These are phyloP conservation scores for Boletus sp. DNA, from an alignment of 1,284 basidiomycete species.

Conservation along the genomic window DNA sequence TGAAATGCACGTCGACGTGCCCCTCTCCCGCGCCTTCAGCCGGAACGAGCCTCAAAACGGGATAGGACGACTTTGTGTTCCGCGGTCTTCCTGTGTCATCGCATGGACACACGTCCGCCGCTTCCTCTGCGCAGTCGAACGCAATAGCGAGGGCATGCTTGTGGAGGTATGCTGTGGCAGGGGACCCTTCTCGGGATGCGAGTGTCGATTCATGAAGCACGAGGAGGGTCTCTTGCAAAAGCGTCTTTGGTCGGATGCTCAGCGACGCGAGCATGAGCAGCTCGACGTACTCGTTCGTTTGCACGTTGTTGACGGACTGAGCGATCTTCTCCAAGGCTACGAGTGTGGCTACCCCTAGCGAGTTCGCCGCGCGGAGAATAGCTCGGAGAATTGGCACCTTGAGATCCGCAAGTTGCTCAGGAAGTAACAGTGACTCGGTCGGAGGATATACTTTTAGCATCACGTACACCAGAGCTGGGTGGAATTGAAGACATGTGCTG, in stretches of 20 bases:
- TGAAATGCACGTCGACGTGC: conserved; percentile 46
- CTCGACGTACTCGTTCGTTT: conserved; percentile 44
- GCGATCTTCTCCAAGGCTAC: conserved; percentile 55
- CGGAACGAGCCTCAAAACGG: conserved; percentile 35
- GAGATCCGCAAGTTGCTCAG: conserved; percentile 33
- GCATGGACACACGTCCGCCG: conserved; percentile 60
- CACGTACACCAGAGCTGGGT: conserved; percentile 51
- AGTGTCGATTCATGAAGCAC: conserved; percentile 51
- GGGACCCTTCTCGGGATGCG: conserved; percentile 17
- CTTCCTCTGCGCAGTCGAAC: conserved; percentile 62
- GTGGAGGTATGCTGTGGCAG: conserved; percentile 42
- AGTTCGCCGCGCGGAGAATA: conserved; percentile 51
- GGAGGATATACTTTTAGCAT: conserved; percentile 48
- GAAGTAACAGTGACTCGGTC: conserved; percentile 31
- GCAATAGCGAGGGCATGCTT: conserved; percentile 52
- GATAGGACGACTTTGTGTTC: conserved; percentile 37
- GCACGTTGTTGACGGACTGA: conserved; percentile 38
- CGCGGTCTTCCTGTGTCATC: conserved; percentile 51
- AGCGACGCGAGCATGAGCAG: conserved; percentile 48
- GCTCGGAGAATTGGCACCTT: conserved; percentile 39
- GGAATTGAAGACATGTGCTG: conserved; percentile 42
- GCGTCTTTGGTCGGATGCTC: conserved; percentile 45
- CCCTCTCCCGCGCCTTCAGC: conserved; percentile 29
- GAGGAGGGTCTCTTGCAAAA: conserved; percentile 55
- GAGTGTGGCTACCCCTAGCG: conserved; percentile 49